Percentiles rank a stretch among this genome's conserved stretches.
Conservation (phyloP, 495 filamentous ascomycete species). For the Tuber brumale region DNA sequence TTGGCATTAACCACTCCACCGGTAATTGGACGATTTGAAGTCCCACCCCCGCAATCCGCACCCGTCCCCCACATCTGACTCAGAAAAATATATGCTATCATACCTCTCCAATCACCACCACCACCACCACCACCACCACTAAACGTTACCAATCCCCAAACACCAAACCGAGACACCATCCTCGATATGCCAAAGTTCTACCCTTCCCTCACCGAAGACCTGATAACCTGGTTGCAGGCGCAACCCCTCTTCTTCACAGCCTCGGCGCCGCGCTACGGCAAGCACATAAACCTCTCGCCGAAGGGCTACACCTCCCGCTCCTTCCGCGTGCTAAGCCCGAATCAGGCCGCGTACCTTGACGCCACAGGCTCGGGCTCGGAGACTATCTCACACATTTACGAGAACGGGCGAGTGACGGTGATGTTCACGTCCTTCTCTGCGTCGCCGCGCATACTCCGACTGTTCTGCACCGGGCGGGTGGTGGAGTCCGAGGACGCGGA, state of each 20-base stretch:
- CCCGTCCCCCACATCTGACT: background rate
- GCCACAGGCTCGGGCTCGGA: conserved; percentile 64
- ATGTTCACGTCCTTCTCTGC: conserved; percentile 64
- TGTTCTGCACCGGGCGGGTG: conserved; percentile 63
- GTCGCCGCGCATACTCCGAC: conserved; percentile 58
- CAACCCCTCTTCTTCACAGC: conserved; percentile 65
- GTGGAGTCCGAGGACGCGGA: conserved; percentile 52
- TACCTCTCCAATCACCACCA: background rate
- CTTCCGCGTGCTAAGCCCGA: conserved; percentile 55
- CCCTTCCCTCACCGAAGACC: conserved; percentile 52
- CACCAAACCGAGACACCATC: background rate
- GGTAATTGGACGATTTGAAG: background rate
- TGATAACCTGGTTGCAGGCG: conserved; percentile 53
- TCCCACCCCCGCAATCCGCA: background rate
- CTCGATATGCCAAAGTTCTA: conserved; percentile 57
- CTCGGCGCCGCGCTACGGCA: conserved; percentile 50
- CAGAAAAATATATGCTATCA: background rate
- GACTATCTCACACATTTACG: conserved; percentile 65
- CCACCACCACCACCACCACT: background rate
- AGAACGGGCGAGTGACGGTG: conserved; percentile 67
- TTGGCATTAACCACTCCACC: background rate
- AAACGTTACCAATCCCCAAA: background rate
- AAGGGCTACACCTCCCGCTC: conserved; percentile 55
- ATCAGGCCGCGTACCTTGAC: conserved; percentile 63
- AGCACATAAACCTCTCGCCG: conserved; percentile 61